Conservation (phyloP, 2,329 filamentous ascomycete species). For the Dactylellina parvicollis region DNA sequence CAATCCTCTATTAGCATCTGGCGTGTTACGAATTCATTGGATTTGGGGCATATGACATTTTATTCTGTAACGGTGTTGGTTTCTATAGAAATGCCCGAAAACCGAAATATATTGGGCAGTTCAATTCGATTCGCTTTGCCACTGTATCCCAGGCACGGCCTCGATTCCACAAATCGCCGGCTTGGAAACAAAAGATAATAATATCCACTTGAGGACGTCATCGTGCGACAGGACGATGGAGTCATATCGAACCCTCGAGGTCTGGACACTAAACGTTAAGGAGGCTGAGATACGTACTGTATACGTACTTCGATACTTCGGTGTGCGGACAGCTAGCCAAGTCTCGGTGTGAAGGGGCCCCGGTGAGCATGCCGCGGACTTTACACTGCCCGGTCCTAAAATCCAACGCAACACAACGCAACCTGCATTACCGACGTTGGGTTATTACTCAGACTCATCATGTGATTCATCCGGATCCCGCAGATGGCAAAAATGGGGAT, state of each 20-base stretch:
- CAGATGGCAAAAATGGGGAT: constrained; percentile 1
- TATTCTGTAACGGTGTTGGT: constrained; percentile 28
- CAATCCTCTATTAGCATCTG: constrained; percentile 17
- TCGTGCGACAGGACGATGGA: constrained; percentile 11
- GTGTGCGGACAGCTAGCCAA: no score
- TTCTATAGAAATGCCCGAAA: constrained; percentile 1
- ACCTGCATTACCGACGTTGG: background rate
- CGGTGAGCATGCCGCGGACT: constrained; percentile 1
- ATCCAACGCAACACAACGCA: constrained; percentile 50
- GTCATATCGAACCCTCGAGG: background rate
- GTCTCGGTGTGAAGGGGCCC: no score
- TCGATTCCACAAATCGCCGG: background rate
- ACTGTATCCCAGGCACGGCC: background rate
- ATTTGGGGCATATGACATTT: constrained; percentile 7
- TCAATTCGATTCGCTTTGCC: background rate
- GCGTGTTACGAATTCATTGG: constrained; percentile 43
- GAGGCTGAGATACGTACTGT: constrained; percentile 2
- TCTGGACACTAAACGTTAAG: background rate
- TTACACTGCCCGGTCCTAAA: constrained; percentile 13
- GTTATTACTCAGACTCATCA: constrained; percentile 49
- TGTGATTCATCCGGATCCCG: constrained; percentile 34
- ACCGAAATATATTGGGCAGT: background rate
- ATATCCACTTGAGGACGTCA: constrained; percentile 8
- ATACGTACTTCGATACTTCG: no score
- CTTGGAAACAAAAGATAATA: background rate